phyloP scores from a whole-genome alignment of 2,329 filamentous ascomycete species.

The Beauveria sp. region DNA sequence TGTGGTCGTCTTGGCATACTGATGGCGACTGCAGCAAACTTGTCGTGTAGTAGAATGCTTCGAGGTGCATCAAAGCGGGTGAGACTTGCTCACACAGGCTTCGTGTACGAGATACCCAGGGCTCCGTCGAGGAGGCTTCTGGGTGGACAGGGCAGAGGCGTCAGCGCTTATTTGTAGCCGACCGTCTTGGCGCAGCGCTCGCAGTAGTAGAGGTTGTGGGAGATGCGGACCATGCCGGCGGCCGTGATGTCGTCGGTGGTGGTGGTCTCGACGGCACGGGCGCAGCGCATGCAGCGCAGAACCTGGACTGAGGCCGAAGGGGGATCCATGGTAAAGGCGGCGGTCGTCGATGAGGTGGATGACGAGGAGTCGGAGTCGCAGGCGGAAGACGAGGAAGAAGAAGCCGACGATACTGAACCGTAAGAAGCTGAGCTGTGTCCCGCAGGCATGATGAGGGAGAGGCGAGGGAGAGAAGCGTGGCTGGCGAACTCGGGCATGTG shows the following conservation, averaged over 20 bases:
- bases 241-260: slow-evolving; percentile 51
- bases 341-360: slow-evolving; percentile 20
- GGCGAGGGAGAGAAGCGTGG: slow-evolving; percentile 10
- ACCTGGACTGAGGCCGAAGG: slow-evolving; percentile 48
- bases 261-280: slow-evolving; percentile 52
- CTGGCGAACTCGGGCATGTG: slow-evolving; percentile 8
- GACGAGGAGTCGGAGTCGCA: slow-evolving; percentile 36
- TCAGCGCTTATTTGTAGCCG: slow-evolving; percentile 47
- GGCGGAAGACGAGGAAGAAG: slow-evolving; percentile 30
- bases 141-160: background rate
- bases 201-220: slow-evolving; percentile 61
- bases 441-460: slow-evolving; percentile 15
- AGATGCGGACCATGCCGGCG: slow-evolving; percentile 57
- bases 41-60: background rate
- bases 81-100: background rate
- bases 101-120: background rate
- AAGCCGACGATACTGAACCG: slow-evolving; percentile 18
- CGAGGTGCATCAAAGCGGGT: background rate
- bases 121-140: background rate
- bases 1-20: background rate
- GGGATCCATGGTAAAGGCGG: slow-evolving; percentile 40
- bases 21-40: background rate
- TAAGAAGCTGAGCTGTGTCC: slow-evolving; percentile 27
- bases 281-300: slow-evolving; percentile 56
- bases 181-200: slow-evolving; percentile 55